Conservation (phyloP, 306 rosid species). For the Betula pendula region DNA sequence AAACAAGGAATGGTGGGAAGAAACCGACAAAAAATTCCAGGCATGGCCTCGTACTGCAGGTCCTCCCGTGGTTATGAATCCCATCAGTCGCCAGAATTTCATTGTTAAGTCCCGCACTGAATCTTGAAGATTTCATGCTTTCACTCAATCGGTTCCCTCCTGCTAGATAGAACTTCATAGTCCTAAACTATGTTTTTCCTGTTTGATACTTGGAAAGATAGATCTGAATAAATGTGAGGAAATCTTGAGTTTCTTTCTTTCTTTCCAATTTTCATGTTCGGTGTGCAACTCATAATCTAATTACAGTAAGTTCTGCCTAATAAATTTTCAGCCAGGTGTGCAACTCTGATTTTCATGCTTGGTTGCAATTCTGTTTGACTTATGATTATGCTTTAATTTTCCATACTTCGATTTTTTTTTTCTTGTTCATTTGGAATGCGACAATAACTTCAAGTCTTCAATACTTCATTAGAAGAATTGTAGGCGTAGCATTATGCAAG, state of each 20-base stretch:
- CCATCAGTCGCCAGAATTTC: conserved; percentile 74
- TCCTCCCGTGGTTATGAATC: conserved; percentile 79
- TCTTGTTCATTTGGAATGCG: too few relatives aligned
- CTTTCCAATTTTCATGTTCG: not conserved
- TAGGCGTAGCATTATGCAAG: too few relatives aligned
- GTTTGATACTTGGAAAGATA: not conserved
- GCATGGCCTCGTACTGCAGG: conserved; percentile 93
- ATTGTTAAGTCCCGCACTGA: conserved; percentile 48
- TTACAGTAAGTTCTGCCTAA: too few relatives aligned
- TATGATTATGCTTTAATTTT: too few relatives aligned
- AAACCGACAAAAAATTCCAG: conserved; percentile 88
- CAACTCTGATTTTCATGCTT: too few relatives aligned
- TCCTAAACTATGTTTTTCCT: not conserved
- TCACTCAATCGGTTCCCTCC: not conserved
- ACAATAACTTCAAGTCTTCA: too few relatives aligned
- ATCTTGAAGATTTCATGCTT: not conserved
- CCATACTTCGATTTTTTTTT: too few relatives aligned
- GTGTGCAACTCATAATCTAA: too few relatives aligned
- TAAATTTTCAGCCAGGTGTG: too few relatives aligned
- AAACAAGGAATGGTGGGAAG: conserved; percentile 72
- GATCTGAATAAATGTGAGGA: too few relatives aligned
- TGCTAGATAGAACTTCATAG: not conserved
- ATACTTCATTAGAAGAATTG: too few relatives aligned
- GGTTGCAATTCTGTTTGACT: too few relatives aligned
- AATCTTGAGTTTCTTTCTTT: not conserved